Evolutionary conservation across 176 grass and related monocot species (phyloP).

Genomic region (Oropetium thomaeum): DNA sequence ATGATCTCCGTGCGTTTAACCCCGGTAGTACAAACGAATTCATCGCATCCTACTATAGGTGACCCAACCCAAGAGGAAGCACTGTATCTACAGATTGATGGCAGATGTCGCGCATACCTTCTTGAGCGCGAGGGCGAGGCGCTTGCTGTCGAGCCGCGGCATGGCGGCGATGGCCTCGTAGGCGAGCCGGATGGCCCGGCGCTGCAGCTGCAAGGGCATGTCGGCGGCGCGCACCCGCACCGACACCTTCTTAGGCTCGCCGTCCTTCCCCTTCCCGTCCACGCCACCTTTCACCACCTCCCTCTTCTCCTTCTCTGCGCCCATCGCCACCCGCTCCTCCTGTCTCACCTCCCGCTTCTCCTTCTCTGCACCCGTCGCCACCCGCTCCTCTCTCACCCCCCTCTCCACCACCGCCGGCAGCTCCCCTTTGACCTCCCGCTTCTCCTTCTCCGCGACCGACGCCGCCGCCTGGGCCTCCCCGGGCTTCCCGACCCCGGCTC

Average conservation of each 20-base stretch:
- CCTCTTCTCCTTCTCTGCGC: conserved; percentile 28
- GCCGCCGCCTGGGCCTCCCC: background rate
- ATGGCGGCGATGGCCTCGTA: conserved; percentile 56
- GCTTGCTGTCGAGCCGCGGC: conserved; percentile 77
- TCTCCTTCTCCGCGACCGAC: background rate
- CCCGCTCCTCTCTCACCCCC: background rate
- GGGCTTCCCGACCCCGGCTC: background rate
- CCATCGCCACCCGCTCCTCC: background rate
- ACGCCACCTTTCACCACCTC: conserved; percentile 7
- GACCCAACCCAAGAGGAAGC: background rate
- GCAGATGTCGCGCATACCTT: conserved; percentile 43
- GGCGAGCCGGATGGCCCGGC: conserved; percentile 65
- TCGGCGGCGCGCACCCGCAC: conserved; percentile 70
- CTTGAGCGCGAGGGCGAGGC: conserved; percentile 81
- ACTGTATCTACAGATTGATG: background rate
- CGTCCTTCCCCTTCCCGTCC: conserved; percentile 14
- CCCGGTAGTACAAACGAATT: background rate
- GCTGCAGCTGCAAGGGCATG: conserved; percentile 73
- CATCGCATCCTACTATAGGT: background rate
- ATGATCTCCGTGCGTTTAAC: background rate
- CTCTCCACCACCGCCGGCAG: background rate
- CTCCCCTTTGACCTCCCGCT: background rate
- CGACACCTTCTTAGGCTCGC: conserved; percentile 25
- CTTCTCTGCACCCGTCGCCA: background rate
- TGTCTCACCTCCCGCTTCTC: background rate